Base-by-base conservation (phyloP, 176 grass and related monocot species). In the Microstegium vimineum region DNA sequence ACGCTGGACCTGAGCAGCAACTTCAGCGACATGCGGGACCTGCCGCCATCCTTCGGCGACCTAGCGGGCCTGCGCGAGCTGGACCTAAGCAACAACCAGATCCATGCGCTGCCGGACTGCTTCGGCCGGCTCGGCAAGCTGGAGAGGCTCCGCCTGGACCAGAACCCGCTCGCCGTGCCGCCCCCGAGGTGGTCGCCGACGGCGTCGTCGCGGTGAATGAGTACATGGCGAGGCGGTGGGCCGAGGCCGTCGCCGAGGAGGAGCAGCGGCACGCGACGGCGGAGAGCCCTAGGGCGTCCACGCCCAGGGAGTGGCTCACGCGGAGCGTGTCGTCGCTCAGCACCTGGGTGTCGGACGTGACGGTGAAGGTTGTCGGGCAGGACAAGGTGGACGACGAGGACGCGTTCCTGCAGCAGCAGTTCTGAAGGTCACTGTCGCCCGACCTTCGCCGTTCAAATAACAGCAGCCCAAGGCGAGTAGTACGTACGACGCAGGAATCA, bases 41-140 rank as follows among this genome's bases (percentile, higher is more conserved):
- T 98, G 52, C 90, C 93, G 73, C 38, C 75, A 1, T 86, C 85
- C 35, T 81, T 95, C 62, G 85, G 92, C 5, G 89, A 98, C 86
- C 78, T 98, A 16, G 66, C 84, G 6, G 81, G 82, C 33, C 87
- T 98, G 9, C 94, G 54, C 57, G 90, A 98, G 22, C 88, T 98
- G 41, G 93, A 98, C 84, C 90, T 98, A 60, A 98, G 93, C 91
- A 95, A 98, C 84, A 98, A 95, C 89, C 89, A 98, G 82, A 95
- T 93, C 35, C 96, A 69, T 57, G 76, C 46, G 22, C 79, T 98
- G 45, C 93, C 93, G n/a, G 89, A 89, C 80, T 93, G 69, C 47
- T 98, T 98, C 76, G 87, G 90, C 34, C 84, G 81, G 25, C 86
- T 95, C 1, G 81, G 75, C 8, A 81, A 83, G 40, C 78, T 98